phyloP scores from a whole-genome alignment of 805 yeast genomes.

The Suhomyces sp. region DNA sequence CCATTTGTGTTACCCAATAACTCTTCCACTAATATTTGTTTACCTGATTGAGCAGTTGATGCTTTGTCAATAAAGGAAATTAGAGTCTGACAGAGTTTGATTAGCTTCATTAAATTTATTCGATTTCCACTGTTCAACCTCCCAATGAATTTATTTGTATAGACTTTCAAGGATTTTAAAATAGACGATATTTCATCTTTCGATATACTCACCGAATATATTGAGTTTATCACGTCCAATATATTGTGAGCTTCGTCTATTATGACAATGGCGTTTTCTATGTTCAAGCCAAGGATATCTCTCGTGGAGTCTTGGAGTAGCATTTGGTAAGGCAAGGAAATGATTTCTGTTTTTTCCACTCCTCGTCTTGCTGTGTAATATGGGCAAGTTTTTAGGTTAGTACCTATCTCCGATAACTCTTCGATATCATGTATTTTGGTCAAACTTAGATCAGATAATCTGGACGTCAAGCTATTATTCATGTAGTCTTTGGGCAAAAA shows the following conservation, averaged over 20 bases:
- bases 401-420: constrained; percentile 64
- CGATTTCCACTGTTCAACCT: constrained; percentile 70
- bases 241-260: constrained; percentile 94
- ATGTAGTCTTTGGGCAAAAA: constrained; percentile 33
- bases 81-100: constrained; percentile 53
- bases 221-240: constrained; percentile 66
- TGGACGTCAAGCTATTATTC: constrained; percentile 16
- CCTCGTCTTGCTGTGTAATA: constrained; percentile 71
- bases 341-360: constrained; percentile 60
- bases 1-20: constrained; percentile 60
- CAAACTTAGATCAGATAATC: constrained; percentile 55
- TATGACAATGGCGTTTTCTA: constrained; percentile 65
- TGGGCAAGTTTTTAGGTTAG: constrained; percentile 62
- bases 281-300: constrained; percentile 52
- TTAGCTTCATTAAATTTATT: constrained; percentile 61
- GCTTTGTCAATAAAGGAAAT: constrained; percentile 42
- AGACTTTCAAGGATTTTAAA: constrained; percentile 48
- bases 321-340: constrained; percentile 84
- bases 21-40: constrained; percentile 47
- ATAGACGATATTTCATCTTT: constrained; percentile 46
- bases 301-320: constrained; percentile 62
- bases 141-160: constrained; percentile 57
- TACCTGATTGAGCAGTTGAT: constrained; percentile 47
- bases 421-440: constrained; percentile 72
- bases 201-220: constrained; percentile 63